A percentile compares a stretch with the other conserved stretches of the same genome.
These are phyloP conservation scores for Flaveria brownii DNA, from an alignment of 129 eudicot species.

Conservation along the genomic window DNA sequence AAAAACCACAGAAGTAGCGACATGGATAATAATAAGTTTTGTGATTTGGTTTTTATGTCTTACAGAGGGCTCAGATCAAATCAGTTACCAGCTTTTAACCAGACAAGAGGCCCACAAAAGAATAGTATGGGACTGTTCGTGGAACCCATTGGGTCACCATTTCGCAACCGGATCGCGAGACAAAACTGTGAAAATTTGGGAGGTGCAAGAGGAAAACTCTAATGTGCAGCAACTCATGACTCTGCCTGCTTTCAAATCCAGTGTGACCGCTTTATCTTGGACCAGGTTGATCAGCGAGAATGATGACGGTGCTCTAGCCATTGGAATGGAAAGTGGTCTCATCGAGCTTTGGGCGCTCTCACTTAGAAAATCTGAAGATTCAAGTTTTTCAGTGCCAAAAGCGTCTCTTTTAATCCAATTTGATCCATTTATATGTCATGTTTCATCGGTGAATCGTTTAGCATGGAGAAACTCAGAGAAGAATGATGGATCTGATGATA, in stretches of 20 bases:
- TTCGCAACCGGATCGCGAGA: constrained; percentile 92
- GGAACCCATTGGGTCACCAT: constrained; percentile 83
- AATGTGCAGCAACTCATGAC: constrained; percentile 48
- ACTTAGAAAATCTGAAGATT: constrained; percentile 27
- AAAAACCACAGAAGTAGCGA: not conserved
- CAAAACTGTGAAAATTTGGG: constrained; percentile 88
- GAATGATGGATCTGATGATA: constrained; percentile 41
- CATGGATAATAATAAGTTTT: not conserved
- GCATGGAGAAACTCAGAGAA: constrained; percentile 63
- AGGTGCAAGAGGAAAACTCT: constrained; percentile 50
- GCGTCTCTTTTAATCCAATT: constrained; percentile 51
- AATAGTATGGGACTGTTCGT: constrained; percentile 95
- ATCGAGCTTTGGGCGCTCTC: constrained; percentile 78
- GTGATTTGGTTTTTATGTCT: constrained; percentile 7
- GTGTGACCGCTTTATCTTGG: constrained; percentile 92
- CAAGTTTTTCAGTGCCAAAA: constrained; percentile 22
- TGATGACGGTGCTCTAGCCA: constrained; percentile 65
- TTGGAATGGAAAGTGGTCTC: constrained; percentile 86
- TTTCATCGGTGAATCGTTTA: constrained; percentile 69
- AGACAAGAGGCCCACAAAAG: constrained; percentile 93
- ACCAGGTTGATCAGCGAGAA: constrained; percentile 45
- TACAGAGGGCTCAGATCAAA: constrained; percentile 54
- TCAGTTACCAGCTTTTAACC: constrained; percentile 55
- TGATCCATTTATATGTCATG: constrained; percentile 87
- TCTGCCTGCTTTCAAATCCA: constrained; percentile 61